Base-by-base conservation (phyloP, 305 asterid genomes). In the Fraxinus angustifolia region DNA sequence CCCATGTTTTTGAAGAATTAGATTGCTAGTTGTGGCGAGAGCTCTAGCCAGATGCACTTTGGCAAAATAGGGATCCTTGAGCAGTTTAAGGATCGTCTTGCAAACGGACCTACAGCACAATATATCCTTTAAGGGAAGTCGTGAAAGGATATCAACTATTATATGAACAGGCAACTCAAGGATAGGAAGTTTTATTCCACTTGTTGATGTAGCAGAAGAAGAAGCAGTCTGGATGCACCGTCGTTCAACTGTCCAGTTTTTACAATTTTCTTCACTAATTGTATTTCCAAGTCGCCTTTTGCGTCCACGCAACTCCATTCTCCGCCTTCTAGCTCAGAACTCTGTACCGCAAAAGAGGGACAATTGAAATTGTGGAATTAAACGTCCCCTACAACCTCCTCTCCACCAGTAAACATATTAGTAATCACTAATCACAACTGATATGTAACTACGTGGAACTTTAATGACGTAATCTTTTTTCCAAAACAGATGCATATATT, bases 31-130 rank as follows among this genome's bases (percentile, higher is more conserved):
- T 34, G 85, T 78, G 53, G 75, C 4, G 2, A 90, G 85, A 56
- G 89, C 85, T 75, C 67, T 75, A 40, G 82, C 70, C 65, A 88
- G 87, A 81, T 90, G 93, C 62, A 85, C 6, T 35, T 82, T 82
- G 23, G 84, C 78, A 87, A 90, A 90, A 76, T 88, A 90, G 53
- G 92, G 89, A 86, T 90, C 90, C 78, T 82, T 82, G 74, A 88
- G 84, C 21, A 86, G 86, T 12, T 82, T 67, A 33, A 86, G 87
- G 62, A 86, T 83, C 72, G 33, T 79, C 81, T 80, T 90, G 85
- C 91, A 88, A 70, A 86, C 82, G 42, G 78, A 48, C 86, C 76
- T 87, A 58, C 86, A 85, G 4, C 74, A 82, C 56, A 84, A 42
- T 83, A 90, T 88, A 77, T 76, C 82, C 86, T 56, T 79, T 71